Evolutionary conservation across 1,284 basidiomycete genomes (phyloP).

Genomic region (Ceratobasidium sp.): DNA sequence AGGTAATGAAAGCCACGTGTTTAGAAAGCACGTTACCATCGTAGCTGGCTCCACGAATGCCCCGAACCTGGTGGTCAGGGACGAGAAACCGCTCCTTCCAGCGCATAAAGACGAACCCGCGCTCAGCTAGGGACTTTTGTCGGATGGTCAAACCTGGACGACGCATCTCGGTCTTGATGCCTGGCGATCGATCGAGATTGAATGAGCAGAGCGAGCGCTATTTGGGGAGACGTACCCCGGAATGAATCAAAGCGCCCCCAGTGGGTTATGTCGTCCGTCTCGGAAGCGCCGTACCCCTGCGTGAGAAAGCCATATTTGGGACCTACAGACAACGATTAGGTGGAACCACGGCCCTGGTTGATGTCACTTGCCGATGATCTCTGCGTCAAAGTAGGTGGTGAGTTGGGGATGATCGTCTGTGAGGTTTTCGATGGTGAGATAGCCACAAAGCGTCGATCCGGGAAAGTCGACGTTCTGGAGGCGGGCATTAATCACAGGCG

Average conservation of each 20-base stretch:
- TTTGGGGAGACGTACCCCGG: conserved; percentile 56
- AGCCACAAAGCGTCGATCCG: conserved; percentile 81
- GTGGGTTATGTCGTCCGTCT: conserved; percentile 87
- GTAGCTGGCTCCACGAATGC: conserved; percentile 95
- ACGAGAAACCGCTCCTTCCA: conserved; percentile 98
- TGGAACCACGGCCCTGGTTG: conserved; percentile 28
- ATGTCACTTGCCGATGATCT: conserved; percentile 81
- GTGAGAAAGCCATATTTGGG: conserved; percentile 79
- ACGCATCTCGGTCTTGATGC: conserved; percentile 72
- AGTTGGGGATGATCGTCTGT: conserved; percentile 90
- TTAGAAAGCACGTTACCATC: conserved; percentile 64
- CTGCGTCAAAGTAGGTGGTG: conserved; percentile 92
- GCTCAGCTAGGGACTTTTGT: conserved; percentile 53
- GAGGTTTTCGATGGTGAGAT: conserved; percentile 85
- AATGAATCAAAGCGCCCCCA: conserved; percentile 94
- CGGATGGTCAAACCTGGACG: conserved; percentile 76
- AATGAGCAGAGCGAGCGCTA: conserved; percentile 24
- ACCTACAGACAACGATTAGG: conserved; percentile 7
- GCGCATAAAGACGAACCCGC: conserved; percentile 77
- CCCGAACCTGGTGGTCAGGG: conserved; percentile 89
- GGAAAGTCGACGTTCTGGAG: conserved; percentile 81
- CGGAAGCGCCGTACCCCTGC: conserved; percentile 71
- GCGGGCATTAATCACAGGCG: conserved; percentile 16
- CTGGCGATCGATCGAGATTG: conserved; percentile 22
- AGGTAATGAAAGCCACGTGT: conserved; percentile 30